Evolutionary conservation across 108 stramenopile species (phyloP).

Genomic region (Nitzschia sp.): DNA sequence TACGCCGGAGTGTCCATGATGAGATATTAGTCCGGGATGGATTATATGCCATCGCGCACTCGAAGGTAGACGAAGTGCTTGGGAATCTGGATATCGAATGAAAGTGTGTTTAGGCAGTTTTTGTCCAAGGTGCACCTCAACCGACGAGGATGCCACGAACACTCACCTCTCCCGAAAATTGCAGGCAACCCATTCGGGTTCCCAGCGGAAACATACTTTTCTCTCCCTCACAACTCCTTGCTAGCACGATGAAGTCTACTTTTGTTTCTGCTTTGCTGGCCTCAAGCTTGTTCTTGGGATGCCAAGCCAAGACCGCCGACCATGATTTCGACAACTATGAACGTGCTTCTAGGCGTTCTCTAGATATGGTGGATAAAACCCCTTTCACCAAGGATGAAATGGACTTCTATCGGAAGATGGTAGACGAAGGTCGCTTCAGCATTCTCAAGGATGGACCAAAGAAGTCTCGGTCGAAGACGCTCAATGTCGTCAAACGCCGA

Average conservation of each 20-base stretch:
- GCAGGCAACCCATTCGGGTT: too few species aligned
- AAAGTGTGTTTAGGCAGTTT: too few species aligned
- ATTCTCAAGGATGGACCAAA: neutral
- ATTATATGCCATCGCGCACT: neutral
- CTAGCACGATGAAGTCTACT: neutral
- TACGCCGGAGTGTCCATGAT: too few species aligned
- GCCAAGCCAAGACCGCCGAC: neutral
- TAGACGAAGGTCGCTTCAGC: slow-evolving; percentile 7
- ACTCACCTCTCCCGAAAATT: too few species aligned
- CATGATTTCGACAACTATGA: slow-evolving; percentile 13
- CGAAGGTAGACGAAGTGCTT: too few species aligned
- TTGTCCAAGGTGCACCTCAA: too few species aligned
- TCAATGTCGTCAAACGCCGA: neutral
- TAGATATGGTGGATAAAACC: slow-evolving; percentile 6
- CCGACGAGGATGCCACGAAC: too few species aligned
- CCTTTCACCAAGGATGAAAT: slow-evolving; percentile 13
- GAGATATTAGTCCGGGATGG: too few species aligned
- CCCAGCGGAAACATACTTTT: too few species aligned
- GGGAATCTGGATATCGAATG: too few species aligned
- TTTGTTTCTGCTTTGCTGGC: neutral
- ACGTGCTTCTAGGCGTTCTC: neutral
- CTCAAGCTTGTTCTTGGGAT: neutral
- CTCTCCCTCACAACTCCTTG: too few species aligned
- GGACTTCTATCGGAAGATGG: neutral
- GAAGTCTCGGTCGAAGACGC: neutral